Evolutionary conservation across 2,329 filamentous ascomycete species (phyloP).

Genomic region (Fusarium dimerum): DNA sequence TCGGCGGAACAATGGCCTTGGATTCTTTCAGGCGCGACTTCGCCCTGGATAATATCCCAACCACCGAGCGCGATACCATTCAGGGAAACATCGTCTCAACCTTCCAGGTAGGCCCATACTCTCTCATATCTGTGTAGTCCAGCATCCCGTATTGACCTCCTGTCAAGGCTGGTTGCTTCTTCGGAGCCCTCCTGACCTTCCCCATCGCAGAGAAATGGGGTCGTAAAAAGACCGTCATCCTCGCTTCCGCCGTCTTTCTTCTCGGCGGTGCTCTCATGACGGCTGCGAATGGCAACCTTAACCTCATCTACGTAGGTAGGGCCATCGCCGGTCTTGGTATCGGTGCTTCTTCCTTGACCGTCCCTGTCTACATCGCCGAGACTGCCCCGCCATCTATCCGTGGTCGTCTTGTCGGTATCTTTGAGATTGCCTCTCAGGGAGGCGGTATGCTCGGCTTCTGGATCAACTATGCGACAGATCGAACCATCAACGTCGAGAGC

Average conservation of each 20-base stretch:
- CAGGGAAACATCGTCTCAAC: conserved; percentile 42
- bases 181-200: conserved; percentile 42
- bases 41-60: conserved; percentile 27
- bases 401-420: conserved; percentile 53
- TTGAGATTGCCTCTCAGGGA: conserved; percentile 41
- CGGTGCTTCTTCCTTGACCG: conserved; percentile 50
- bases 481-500: conserved; percentile 34
- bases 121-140: no score
- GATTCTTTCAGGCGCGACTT: conserved; percentile 40
- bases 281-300: conserved; percentile 34
- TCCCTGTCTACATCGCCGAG: conserved; percentile 46
- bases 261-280: conserved; percentile 39
- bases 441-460: conserved; percentile 43
- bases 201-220: conserved; percentile 50
- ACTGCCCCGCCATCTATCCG: conserved; percentile 50
- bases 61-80: conserved; percentile 32
- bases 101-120: conserved; percentile 27
- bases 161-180: conserved; percentile 41
- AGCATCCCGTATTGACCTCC: no score
- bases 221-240: conserved; percentile 47
- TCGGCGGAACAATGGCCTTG: conserved; percentile 41
- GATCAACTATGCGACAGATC: conserved; percentile 32
- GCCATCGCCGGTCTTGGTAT: conserved; percentile 54
- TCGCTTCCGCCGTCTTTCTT: conserved; percentile 44
- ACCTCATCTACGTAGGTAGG: conserved; percentile 48